A percentile compares a stretch with the other conserved stretches of the same genome.
phyloP scores from a whole-genome alignment of 2,329 filamentous ascomycete species.

The Fusarium sp. region DNA sequence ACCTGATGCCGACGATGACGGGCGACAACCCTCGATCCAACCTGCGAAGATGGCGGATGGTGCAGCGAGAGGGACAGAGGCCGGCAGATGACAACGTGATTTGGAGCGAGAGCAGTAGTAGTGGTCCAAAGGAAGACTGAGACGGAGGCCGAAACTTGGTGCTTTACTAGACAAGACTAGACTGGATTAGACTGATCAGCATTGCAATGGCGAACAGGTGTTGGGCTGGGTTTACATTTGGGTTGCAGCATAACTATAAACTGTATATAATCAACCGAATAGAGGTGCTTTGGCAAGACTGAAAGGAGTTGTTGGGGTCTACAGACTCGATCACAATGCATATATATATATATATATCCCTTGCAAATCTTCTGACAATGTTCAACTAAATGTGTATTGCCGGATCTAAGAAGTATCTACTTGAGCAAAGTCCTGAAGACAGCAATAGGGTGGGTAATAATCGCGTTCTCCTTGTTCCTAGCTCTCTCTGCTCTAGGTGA shows the following conservation, averaged over 20 bases:
- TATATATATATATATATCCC: background rate
- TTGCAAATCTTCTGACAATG: background rate
- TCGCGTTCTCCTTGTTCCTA: background rate
- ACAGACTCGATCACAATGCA: background rate
- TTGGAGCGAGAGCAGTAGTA: conserved; percentile 24
- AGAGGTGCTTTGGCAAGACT: background rate
- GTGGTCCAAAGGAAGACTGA: conserved; percentile 24
- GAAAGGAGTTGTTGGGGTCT: background rate
- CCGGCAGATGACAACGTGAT: conserved; percentile 21
- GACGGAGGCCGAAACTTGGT: background rate
- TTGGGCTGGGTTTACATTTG: background rate
- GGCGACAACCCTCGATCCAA: conserved; percentile 43
- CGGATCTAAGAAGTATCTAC: background rate
- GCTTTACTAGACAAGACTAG: background rate
- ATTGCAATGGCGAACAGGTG: conserved; percentile 33
- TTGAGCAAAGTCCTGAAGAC: background rate
- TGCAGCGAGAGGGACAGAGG: conserved; percentile 33
- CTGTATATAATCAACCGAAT: background rate
- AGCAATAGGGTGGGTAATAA: background rate
- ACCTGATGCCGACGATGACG: conserved; percentile 46
- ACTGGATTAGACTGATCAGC: background rate
- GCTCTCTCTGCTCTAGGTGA: background rate
- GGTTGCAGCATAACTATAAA: background rate
- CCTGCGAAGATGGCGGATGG: conserved; percentile 36
- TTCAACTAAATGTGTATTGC: background rate